These are phyloP conservation scores for Microthyrium microscopicum DNA, from an alignment of 2,329 filamentous ascomycete species.

Conservation along the genomic window DNA sequence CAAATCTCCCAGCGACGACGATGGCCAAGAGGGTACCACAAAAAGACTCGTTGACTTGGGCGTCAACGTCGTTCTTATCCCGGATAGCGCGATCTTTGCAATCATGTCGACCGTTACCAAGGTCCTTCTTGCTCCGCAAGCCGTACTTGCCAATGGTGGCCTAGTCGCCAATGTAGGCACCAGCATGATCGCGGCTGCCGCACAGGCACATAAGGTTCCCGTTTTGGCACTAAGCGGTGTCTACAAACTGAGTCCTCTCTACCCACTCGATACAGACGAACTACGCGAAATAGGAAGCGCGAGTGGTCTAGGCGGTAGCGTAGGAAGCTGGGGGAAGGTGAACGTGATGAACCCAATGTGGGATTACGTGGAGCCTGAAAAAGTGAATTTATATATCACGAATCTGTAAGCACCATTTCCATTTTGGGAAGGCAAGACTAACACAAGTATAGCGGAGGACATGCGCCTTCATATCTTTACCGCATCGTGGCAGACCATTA, in stretches of 20 bases:
- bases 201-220: constrained; percentile 63
- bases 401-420: constrained; percentile 45
- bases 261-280: constrained; percentile 65
- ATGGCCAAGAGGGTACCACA: constrained; percentile 26
- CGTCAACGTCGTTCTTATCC: constrained; percentile 67
- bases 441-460: constrained; percentile 36
- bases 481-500: constrained; percentile 61
- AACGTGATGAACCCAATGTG: constrained; percentile 65
- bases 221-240: constrained; percentile 83
- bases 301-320: too few relatives aligned
- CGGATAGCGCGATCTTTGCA: constrained; percentile 73
- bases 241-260: constrained; percentile 85
- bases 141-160: constrained; percentile 75
- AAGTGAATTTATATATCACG: constrained; percentile 70
- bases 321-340: too few relatives aligned
- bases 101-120: constrained; percentile 95
- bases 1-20: constrained; percentile 15
- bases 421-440: constrained; percentile 12
- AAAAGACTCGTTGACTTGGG: constrained; percentile 66
- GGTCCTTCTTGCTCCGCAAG: constrained; percentile 76
- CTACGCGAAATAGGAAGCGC: constrained; percentile 79
- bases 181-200: constrained; percentile 66
- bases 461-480: constrained; percentile 56
- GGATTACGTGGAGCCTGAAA: constrained; percentile 64
- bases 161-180: constrained; percentile 75